Evolutionary conservation across 495 filamentous ascomycete genomes (phyloP), one percentile per base, ranked within the genome.

Genomic region (Halenospora varia): DNA sequence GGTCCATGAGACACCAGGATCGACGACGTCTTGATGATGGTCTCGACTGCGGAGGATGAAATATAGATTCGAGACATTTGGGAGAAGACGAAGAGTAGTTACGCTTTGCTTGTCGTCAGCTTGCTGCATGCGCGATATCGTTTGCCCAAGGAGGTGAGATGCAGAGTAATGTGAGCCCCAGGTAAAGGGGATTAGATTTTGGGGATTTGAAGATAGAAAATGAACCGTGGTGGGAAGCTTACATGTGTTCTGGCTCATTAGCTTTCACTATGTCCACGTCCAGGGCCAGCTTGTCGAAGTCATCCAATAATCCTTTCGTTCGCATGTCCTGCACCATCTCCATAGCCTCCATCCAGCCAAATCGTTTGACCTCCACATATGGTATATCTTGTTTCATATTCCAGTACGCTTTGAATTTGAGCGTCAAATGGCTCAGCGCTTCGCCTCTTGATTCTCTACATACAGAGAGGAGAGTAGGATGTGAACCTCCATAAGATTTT

Each of bases 401-500:
- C 54, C 42, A 48, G 18, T 20, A 56, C 4, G 48, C 56, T 11
- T 52, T 45, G 41, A 52, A 58, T 44, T 17, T 45, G 1, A 19
- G 17, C 11, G 39, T 51, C 2, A 52, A 22, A 29, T 19, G 17
- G 10, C 48, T 25, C 19, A 58, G 29, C 13, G 56, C 56, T 19
- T 51, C 48, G 23, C 22, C 56, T 24, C 56, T 48, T 17, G 56
- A 58, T 29, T 58, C 56, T 10, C 25, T 26, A n/a, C 56, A 58
- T 17, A 58, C 56, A 2, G 25, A 41, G 1, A 58, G 40, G 45
- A 25, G 22, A 13, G 40, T 44, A 3, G 54, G 54, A 19, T 56
- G 54, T n/a, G 44, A 40, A 8, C 42, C 45, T 4, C 54, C 54
- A 18, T 56, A 56, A 6, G 54, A 56, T 39, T 2, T n/a, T 1